phyloP scores from a whole-genome alignment of 176 grass and related monocot genomes.

The Paspalum notatum region DNA sequence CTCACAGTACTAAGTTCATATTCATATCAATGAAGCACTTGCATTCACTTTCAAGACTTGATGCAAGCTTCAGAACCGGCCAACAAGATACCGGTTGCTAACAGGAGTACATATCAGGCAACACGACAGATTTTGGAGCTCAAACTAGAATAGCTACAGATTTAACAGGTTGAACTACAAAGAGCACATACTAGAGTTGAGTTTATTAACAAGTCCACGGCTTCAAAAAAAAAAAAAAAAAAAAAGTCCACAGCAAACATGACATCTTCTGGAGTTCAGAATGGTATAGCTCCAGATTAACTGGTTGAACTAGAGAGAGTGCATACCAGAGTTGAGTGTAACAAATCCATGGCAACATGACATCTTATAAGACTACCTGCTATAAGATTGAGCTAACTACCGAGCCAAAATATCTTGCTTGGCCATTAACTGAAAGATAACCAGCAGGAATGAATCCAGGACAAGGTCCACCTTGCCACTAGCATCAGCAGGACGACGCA shows the following conservation, averaged over 20 bases:
- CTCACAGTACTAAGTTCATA: background rate
- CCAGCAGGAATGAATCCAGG: background rate
- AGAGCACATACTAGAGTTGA: background rate
- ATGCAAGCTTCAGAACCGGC: background rate
- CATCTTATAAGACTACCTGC: too few species aligned
- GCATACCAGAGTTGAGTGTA: too few species aligned
- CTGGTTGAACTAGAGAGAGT: too few species aligned
- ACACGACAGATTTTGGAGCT: background rate
- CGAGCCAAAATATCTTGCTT: too few species aligned
- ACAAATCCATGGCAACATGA: too few species aligned
- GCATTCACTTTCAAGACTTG: background rate
- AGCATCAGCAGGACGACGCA: background rate
- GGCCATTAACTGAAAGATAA: background rate
- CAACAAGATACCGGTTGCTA: background rate
- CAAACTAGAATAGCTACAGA: background rate
- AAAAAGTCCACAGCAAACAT: too few species aligned
- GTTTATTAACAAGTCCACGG: too few species aligned
- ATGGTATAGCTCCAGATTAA: too few species aligned
- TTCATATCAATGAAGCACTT: background rate
- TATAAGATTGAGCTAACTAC: background rate
- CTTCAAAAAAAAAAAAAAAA: too few species aligned
- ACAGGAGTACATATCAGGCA: background rate
- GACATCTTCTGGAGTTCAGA: background rate
- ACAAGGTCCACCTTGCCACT: background rate
- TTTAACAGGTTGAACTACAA: too few species aligned